Percentiles rank a stretch among this genome's conserved stretches.
phyloP scores from a whole-genome alignment of 805 yeast species.

The Monosporozyma aquatica region DNA sequence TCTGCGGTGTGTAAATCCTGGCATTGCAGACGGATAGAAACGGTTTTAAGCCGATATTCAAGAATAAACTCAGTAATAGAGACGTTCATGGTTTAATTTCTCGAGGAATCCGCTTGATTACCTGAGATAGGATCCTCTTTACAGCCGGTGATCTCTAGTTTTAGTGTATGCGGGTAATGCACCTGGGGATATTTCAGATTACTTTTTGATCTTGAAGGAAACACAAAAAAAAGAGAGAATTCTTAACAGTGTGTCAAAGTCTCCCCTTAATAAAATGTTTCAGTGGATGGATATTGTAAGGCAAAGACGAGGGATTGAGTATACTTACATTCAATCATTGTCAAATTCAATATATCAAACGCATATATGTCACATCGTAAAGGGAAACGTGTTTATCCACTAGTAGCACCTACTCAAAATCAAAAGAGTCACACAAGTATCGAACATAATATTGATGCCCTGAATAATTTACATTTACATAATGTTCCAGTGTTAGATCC shows the following conservation, averaged over 20 bases:
- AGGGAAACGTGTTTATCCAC: constrained; percentile 41
- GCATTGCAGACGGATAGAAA: background rate
- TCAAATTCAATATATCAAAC: too few relatives aligned
- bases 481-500: constrained; percentile 27
- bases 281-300: too few relatives aligned
- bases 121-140: too few relatives aligned
- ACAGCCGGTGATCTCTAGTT: too few relatives aligned
- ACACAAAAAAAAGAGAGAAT: too few relatives aligned
- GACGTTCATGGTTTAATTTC: background rate
- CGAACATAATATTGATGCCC: constrained; percentile 25
- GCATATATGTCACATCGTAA: constrained; percentile 28
- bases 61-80: background rate
- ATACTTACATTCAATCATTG: too few relatives aligned
- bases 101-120: too few relatives aligned
- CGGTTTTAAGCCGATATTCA: background rate
- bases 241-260: too few relatives aligned
- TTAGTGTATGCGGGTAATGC: too few relatives aligned
- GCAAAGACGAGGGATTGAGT: background rate
- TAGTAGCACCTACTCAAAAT: constrained; percentile 22
- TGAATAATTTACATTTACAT: constrained; percentile 30
- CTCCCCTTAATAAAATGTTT: too few relatives aligned
- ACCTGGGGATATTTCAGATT: too few relatives aligned
- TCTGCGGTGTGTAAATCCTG: background rate
- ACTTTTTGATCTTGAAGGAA: too few relatives aligned
- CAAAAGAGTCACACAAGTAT: constrained; percentile 22